Evolutionary conservation across 2,329 filamentous ascomycete species (phyloP).

Genomic region (Pseudocercospora macadamiae): DNA sequence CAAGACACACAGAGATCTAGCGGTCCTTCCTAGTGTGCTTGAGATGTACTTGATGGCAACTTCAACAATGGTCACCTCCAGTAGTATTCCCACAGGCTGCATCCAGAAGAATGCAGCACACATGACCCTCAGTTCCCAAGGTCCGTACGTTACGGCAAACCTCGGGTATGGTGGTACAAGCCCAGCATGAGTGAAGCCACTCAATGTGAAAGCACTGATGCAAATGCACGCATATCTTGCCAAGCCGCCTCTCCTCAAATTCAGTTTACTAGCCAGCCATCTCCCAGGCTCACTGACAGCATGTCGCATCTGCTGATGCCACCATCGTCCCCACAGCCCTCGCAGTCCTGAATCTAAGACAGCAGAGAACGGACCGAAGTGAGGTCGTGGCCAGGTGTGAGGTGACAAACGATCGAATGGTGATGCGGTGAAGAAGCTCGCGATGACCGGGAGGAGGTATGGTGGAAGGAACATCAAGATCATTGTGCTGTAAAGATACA

Average conservation of each 20-base stretch:
- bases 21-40: not conserved
- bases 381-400: slow-evolving; percentile 32
- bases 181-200: slow-evolving; percentile 36
- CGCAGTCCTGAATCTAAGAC: slow-evolving; percentile 30
- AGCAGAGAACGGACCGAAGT: slow-evolving; percentile 32
- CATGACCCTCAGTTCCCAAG: slow-evolving; percentile 20
- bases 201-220: slow-evolving; percentile 32
- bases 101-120: slow-evolving; percentile 35
- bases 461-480: slow-evolving; percentile 32
- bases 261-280: slow-evolving; percentile 27
- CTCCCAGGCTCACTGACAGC: slow-evolving; percentile 31
- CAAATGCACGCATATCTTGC: slow-evolving; percentile 30
- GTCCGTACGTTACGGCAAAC: slow-evolving; percentile 11
- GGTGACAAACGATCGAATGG: slow-evolving; percentile 30
- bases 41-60: not conserved
- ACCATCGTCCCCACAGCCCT: slow-evolving; percentile 37
- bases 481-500: slow-evolving; percentile 34
- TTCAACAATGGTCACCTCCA: slow-evolving; percentile 25
- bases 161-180: slow-evolving; percentile 35
- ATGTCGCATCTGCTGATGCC: slow-evolving; percentile 39
- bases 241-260: slow-evolving; percentile 15
- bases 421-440: slow-evolving; percentile 24
- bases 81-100: slow-evolving; percentile 33
- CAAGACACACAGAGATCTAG: not conserved
- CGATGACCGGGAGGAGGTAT: slow-evolving; percentile 26